phyloP scores from a whole-genome alignment of 1,139 yeast species.

The Sugiyamaella pinicola region DNA sequence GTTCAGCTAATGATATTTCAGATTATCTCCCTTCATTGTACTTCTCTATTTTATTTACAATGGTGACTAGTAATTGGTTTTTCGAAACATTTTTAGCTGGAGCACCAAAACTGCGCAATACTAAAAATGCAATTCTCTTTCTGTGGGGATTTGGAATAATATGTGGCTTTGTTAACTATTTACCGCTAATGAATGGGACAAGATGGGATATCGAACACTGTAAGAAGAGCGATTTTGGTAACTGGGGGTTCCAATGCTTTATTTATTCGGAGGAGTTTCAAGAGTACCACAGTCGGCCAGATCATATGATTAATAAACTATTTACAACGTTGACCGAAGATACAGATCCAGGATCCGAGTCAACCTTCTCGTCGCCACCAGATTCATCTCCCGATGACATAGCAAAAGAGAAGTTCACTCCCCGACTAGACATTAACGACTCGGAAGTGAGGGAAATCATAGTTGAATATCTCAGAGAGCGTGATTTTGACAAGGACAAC shows the following conservation, averaged over 20 bases:
- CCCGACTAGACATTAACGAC: slow-evolving; percentile 6
- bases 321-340: slow-evolving; percentile 4
- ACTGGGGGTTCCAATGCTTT: slow-evolving; percentile 37
- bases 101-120: background rate
- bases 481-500: slow-evolving; percentile 6
- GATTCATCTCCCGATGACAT: background rate
- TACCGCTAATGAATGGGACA: slow-evolving; percentile 33
- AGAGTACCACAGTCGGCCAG: slow-evolving; percentile 1
- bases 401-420: background rate
- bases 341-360: background rate
- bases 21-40: slow-evolving; percentile 37
- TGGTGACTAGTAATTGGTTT: slow-evolving; percentile 25
- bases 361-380: background rate
- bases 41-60: slow-evolving; percentile 31
- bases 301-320: background rate
- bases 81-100: slow-evolving; percentile 9
- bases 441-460: slow-evolving; percentile 7
- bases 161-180: slow-evolving; percentile 20
- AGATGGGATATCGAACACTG: slow-evolving; percentile 32
- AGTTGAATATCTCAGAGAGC: slow-evolving; percentile 3
- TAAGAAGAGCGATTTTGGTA: slow-evolving; percentile 31
- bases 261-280: slow-evolving; percentile 23
- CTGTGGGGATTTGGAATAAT: slow-evolving; percentile 17
- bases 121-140: slow-evolving; percentile 10
- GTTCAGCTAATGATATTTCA: slow-evolving; percentile 20